A percentile compares a stretch with the other conserved stretches of the same genome.
phyloP scores from a whole-genome alignment of 2,329 filamentous ascomycete genomes.

The Arthrobotrys sinensis region DNA sequence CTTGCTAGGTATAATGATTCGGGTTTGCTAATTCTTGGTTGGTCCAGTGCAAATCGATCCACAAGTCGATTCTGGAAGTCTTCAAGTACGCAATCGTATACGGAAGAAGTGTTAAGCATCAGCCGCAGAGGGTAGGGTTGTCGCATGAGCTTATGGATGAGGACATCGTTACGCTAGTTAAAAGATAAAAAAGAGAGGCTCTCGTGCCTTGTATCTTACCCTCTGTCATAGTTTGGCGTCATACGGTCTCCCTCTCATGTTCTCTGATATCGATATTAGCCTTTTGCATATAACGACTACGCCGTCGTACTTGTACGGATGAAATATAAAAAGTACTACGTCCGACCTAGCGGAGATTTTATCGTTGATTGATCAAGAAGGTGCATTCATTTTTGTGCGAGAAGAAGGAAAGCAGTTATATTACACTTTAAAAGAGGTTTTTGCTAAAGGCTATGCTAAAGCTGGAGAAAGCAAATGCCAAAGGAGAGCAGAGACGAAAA shows the following conservation, averaged over 20 bases:
- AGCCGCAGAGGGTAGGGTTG: conserved; percentile 94
- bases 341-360: background rate
- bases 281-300: conserved; percentile 7
- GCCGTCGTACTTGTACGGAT: background rate
- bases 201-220: background rate
- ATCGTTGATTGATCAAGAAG: background rate
- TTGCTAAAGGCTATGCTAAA: conserved; percentile 33
- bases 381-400: background rate
- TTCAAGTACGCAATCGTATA: conserved; percentile 98
- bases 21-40: conserved; percentile 65
- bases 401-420: conserved; percentile 8
- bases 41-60: conserved; percentile 90
- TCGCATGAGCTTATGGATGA: conserved; percentile 93
- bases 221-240: conserved; percentile 39
- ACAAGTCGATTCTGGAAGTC: conserved; percentile 94
- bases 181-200: conserved; percentile 28
- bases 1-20: too few relatives aligned
- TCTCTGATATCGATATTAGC: conserved; percentile 19
- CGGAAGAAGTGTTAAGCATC: conserved; percentile 97
- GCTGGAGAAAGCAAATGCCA: conserved; percentile 11
- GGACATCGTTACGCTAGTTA: conserved; percentile 83
- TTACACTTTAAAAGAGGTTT: conserved; percentile 12
- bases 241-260: conserved; percentile 28
- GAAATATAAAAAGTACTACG: conserved; percentile 4
- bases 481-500: background rate